phyloP scores from a whole-genome alignment of 2,329 filamentous ascomycete species.

The Colletotrichum caudatum region DNA sequence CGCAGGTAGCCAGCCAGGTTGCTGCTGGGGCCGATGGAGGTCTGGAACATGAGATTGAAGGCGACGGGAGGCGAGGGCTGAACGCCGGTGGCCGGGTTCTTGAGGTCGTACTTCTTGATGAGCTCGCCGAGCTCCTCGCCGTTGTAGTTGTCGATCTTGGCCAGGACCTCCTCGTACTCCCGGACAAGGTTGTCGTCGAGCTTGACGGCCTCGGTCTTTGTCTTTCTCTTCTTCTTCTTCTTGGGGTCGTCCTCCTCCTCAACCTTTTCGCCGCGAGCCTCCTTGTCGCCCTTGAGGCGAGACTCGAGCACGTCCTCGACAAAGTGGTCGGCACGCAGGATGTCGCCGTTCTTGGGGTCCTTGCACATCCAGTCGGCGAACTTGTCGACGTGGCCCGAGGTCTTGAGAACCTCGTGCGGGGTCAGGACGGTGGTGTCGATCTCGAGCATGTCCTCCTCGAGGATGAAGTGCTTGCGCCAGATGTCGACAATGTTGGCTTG shows the following conservation, averaged over 20 bases:
- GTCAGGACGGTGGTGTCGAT: constrained; percentile 95
- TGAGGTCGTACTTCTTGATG: constrained; percentile 92
- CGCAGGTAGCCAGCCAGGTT: constrained; percentile 87
- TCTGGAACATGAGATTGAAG: constrained; percentile 99
- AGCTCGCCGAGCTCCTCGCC: constrained; percentile 87
- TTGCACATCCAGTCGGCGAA: constrained; percentile 99
- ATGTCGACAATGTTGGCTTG: constrained; percentile 89
- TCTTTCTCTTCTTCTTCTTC: constrained; percentile 91
- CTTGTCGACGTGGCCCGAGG: constrained; percentile 95
- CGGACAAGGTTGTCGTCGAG: constrained; percentile 86
- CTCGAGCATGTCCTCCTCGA: constrained; percentile 95
- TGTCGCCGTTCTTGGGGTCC: constrained; percentile 97
- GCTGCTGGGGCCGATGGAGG: constrained; percentile 91
- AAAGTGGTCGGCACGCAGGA: constrained; percentile 94
- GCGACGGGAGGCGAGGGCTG: constrained; percentile 84
- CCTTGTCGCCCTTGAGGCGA: constrained; percentile 89
- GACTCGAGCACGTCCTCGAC: constrained; percentile 94
- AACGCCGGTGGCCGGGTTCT: constrained; percentile 83
- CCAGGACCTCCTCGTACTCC: constrained; percentile 92
- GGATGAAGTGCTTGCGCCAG: constrained; percentile 94
- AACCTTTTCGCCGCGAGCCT: constrained; percentile 86
- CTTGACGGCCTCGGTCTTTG: constrained; percentile 82
- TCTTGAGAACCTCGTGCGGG: constrained; percentile 93
- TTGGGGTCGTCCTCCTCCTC: constrained; percentile 76
- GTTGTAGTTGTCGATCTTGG: constrained; percentile 94